Base-by-base conservation (phyloP, 768 basidiomycete species). In the Panellus pusillus region DNA sequence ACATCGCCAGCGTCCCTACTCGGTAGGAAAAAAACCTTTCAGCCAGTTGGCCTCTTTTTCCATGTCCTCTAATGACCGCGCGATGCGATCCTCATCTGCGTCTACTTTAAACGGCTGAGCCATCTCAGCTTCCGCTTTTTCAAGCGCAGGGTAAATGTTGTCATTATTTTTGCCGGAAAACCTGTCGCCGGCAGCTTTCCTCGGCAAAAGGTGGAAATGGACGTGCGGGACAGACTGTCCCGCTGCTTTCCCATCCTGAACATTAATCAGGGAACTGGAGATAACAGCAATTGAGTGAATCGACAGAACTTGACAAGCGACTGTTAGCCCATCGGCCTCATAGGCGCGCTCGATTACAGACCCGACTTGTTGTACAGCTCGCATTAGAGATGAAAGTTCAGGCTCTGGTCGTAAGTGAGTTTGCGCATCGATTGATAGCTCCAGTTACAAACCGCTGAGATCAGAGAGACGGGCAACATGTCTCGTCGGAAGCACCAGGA, bases 131-230 rank as follows among this genome's bases (percentile, higher is more conserved):
- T 91, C 89, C 6, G 80, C 74, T 1, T 69, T 69, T 67, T 96
- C 93, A 13, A 98, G 68, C 2, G 78, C 84, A 3, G 88, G 89
- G 69, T 97, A 92, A 38, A 93, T 69, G n/a, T 81, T 82, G 66
- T 92, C 89, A 62, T 84, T 87, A 49, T 72, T 72, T 12, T 66
- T 35, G 17, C 59, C 72, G 17, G 81, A 74, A 65, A 90, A 92
- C 18, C 70, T 73, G 69, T 92, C 90, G 11, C 86, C 86, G 43
- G 73, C 75, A 29, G 78, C 72, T 64, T 85, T 85, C 2, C 96
- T 84, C 18, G 97, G 97, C 5, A 99, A 72, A 27, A 98, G 71
- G 66, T 99, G 97, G 61, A 97, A 88, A 70, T 99, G 97, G n/a
- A 98, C 92, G 65, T 98, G 97, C 1, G 91, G 84, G n/a, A 93